phyloP scores from a whole-genome alignment of 1,284 basidiomycete species.

The Apiotrichum sp. region DNA sequence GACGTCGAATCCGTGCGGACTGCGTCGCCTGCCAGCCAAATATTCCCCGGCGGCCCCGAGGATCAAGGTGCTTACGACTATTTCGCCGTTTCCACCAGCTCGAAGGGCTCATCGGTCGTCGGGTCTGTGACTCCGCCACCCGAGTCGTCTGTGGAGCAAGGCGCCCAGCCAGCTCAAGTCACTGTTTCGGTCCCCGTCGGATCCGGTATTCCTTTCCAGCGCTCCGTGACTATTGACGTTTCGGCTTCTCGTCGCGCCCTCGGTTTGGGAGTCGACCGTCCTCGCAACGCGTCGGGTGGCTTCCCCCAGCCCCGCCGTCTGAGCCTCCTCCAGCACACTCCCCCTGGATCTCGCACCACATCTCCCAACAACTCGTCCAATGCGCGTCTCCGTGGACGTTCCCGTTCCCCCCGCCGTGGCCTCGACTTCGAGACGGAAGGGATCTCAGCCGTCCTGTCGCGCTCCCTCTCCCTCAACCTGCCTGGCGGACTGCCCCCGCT shows the following conservation, averaged over 20 bases:
- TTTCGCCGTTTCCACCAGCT: neutral
- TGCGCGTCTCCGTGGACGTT: constrained; percentile 18
- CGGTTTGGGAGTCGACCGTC: too few relatives aligned
- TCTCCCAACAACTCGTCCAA: constrained; percentile 18
- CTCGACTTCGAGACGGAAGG: constrained; percentile 32
- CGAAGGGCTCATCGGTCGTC: neutral
- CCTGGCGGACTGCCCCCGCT: constrained; percentile 11
- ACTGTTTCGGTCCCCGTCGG: neutral
- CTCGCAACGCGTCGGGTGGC: neutral
- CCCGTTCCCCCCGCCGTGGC: constrained; percentile 17
- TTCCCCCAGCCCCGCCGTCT: constrained; percentile 30
- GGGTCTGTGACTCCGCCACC: neutral
- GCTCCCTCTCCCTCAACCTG: constrained; percentile 21
- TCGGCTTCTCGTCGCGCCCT: neutral
- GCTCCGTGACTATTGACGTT: neutral
- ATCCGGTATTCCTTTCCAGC: neutral
- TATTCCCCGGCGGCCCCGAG: too few relatives aligned
- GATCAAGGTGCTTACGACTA: too few relatives aligned
- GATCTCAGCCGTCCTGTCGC: constrained; percentile 31
- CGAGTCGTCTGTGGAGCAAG: neutral
- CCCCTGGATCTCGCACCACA: constrained; percentile 29
- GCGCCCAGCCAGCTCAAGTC: neutral
- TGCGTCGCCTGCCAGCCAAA: neutral
- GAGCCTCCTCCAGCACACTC: constrained; percentile 30
- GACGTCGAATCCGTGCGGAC: neutral